These are phyloP conservation scores for Entrophospora sp. DNA, from an alignment of 192 early-diverging fungal genomes.

Conservation along the genomic window DNA sequence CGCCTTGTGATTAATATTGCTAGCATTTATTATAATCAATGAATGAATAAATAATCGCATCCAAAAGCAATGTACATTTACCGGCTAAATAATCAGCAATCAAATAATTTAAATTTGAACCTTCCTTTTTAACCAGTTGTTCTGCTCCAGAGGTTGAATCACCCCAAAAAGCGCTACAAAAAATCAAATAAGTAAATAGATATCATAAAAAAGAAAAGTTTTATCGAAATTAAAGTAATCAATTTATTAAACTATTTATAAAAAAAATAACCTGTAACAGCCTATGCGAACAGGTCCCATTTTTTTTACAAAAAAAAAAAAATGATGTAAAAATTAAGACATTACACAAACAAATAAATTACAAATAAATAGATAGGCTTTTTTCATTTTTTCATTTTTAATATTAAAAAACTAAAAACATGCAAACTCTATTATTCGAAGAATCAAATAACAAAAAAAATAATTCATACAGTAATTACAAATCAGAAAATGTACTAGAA, in stretches of 20 bases:
- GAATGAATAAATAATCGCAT: background rate
- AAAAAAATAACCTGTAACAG: slow-evolving; percentile 30
- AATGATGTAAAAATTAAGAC: no score
- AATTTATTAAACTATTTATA: background rate
- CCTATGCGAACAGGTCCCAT: slow-evolving; percentile 49
- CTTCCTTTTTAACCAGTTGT: slow-evolving; percentile 44
- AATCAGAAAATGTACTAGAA: no score
- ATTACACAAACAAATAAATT: no score
- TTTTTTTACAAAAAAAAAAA: no score
- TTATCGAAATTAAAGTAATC: no score
- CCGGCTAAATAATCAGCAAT: slow-evolving; percentile 60
- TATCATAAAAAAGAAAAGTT: background rate
- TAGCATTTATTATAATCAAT: background rate
- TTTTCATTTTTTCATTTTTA: no score
- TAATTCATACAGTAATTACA: no score
- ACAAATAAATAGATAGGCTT: no score
- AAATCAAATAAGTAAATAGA: background rate
- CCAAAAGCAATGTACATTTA: slow-evolving; percentile 3
- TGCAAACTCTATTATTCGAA: no score
- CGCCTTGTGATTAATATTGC: background rate
- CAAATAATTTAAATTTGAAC: slow-evolving; percentile 41
- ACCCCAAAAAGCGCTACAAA: slow-evolving; percentile 46
- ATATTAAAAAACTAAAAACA: no score
- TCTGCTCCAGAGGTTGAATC: slow-evolving; percentile 44
- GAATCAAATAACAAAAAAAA: no score